Conservation (phyloP, 208 protist genomes). For the Acanthamoeba pearcei region DNA sequence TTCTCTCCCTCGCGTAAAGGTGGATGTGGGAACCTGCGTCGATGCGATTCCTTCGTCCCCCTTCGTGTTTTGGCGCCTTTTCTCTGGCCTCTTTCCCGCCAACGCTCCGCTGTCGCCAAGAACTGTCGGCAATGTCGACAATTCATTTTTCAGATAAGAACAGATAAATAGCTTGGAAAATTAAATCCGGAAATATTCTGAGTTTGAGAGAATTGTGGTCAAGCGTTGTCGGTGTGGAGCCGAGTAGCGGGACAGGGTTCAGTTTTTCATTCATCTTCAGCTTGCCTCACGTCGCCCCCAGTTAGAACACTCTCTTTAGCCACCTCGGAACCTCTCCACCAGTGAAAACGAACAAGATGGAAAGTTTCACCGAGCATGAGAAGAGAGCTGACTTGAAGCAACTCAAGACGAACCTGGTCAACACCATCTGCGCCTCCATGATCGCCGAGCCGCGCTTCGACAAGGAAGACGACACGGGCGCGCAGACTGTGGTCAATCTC, state of each 20-base stretch:
- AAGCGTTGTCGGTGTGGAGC: too few species aligned
- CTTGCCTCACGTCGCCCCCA: not conserved
- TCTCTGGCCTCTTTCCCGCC: not conserved
- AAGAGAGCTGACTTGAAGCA: too few species aligned
- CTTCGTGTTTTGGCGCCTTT: not conserved
- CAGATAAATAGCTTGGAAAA: not conserved
- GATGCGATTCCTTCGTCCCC: not conserved
- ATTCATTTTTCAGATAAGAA: not conserved
- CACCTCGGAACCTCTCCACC: constrained; percentile 17
- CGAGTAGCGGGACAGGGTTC: not conserved
- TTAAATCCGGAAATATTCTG: not conserved
- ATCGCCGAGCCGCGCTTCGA: too few species aligned
- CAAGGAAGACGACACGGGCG: too few species aligned
- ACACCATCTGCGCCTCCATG: too few species aligned
- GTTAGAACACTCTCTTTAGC: not conserved
- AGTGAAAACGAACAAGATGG: too few species aligned
- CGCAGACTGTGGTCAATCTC: too few species aligned
- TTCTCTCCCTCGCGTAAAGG: not conserved
- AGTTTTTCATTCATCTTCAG: not conserved
- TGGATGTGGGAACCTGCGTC: too few species aligned
- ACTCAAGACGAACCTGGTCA: too few species aligned
- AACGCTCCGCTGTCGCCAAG: not conserved
- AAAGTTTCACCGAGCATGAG: too few species aligned
- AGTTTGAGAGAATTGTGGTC: too few species aligned
- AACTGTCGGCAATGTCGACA: not conserved